These are phyloP conservation scores for Rhodotorula sp. DNA, from an alignment of 1,284 basidiomycete genomes.

Conservation along the genomic window DNA sequence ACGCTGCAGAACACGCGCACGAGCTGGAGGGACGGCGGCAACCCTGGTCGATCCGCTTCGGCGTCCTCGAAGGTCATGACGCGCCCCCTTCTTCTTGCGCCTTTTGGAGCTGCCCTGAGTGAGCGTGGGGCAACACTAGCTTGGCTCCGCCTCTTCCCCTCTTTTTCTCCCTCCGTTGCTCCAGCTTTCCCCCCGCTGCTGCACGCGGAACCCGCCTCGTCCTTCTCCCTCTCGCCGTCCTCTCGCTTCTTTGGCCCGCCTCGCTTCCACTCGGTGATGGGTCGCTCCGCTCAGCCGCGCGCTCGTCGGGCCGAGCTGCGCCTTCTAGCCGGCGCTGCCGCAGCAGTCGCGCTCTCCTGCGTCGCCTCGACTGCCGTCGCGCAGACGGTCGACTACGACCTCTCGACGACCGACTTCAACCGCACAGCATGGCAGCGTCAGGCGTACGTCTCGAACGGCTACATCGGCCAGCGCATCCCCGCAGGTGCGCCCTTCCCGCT, in stretches of 20 bases:
- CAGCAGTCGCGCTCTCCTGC: neutral
- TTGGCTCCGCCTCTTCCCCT: neutral
- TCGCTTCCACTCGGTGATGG: neutral
- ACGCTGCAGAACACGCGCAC: no score
- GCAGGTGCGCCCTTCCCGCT: constrained; percentile 30
- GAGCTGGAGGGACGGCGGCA: no score
- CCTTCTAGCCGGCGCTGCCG: neutral
- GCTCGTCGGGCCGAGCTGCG: neutral
- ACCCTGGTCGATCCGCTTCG: neutral
- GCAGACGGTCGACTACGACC: constrained; percentile 9
- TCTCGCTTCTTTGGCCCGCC: neutral
- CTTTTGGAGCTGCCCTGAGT: neutral
- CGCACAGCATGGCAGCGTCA: constrained; percentile 37
- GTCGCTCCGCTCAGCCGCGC: neutral
- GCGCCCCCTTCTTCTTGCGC: neutral
- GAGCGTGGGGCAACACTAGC: neutral
- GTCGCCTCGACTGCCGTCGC: neutral
- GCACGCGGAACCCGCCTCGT: neutral
- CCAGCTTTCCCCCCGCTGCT: neutral
- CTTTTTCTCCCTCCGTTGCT: neutral
- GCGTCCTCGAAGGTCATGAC: neutral
- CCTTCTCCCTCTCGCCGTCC: neutral
- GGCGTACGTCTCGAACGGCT: constrained; percentile 32
- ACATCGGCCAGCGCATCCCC: constrained; percentile 47
- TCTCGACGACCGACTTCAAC: constrained; percentile 27